Base-by-base conservation (phyloP, 768 basidiomycete genomes). In the Imleria badia region DNA sequence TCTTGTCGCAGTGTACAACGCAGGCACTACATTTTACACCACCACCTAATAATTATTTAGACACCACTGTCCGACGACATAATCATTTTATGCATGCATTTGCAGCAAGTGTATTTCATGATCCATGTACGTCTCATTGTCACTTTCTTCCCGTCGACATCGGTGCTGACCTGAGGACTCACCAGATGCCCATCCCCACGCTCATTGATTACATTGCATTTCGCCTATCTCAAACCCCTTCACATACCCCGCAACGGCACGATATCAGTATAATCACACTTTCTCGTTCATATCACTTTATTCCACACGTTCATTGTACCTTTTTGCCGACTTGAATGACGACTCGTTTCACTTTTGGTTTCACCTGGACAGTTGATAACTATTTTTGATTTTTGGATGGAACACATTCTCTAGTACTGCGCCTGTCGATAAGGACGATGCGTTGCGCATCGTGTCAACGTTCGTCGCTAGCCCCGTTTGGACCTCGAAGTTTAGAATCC, bases 101-200 rank as follows among this genome's bases (percentile, higher is more conserved):
- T 59, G 59, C 62, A 59, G 60, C 56, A 58, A 58, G 50, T 70
- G 67, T 67, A 71, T 58, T 40, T 57, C 65, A 69, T 51, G 67
- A 71, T 34, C 48, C 58, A 58, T 65, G 59, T 66, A 54, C 38
- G 69, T 55, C 43, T 11, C 30, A 15, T 31, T 30, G 1, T 1
- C 1, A 7, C 39, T 13, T 3, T 34, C 26, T 30, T 46, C 11
- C 30, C 29, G 14, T 38, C 13, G 29, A 45, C 6, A 6, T 8
- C 11, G 33, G n/a, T 9, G 43, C 46, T 60, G 39, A 64, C 48
- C 20, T 30, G 17, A 42, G 3, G 36, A 30, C n/a, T 2, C 7
- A 19, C 48, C 50, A 70, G 69, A 70, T 60, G 69, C 39, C 57
- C 63, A 62, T 60, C 56, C 26, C 56, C 56, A 70, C 67, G 60